Evolutionary conservation across 305 asterid species (phyloP), one percentile per base, ranked within the genome.

Genomic region (Coffea humblotiana): DNA sequence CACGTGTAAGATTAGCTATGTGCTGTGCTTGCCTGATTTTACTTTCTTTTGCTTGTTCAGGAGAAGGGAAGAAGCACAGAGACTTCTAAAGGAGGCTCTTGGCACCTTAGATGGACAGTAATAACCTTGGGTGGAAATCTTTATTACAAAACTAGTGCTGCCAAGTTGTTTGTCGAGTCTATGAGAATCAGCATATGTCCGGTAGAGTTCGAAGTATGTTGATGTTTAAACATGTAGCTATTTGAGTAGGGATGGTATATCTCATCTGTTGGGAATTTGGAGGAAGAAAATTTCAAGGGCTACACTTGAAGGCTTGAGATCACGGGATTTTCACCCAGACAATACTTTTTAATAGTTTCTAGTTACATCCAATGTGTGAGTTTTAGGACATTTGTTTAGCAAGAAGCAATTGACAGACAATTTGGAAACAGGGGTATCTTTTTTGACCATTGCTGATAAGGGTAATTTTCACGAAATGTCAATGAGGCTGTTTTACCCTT

Each of bases 1-100:
- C 10, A n/a, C 12, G 32, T 12, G 4, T 47, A 52, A 35, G 29
- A 40, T 13, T 7, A 13, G 16, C 1, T 54, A 56, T 54, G 29
- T 40, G 52, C 68, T 72, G 19, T 29, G 47, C 29, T 63, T 23
- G 15, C n/a, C 40, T 52, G 35, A 76, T 73, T 27, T 15, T 48
- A 19, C 81, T 75, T 56, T 71, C 48, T 71, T 81, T 68, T 72
- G 83, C 69, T 82, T 74, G 73, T 84, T 71, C 87, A 95, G 98
- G 91, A 91, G 97, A 90, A 92, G 99, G 87, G 98, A 92, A 84
- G 98, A 90, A 86, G 98, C 98, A 72, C 96, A 92, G 68, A 88
- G 83, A 76, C 94, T 91, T 85, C 88, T 91, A 64, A 81, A 85
- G 76, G 98, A 92, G 83, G 97, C 98, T 4, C 87, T 91, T 77